Percentiles rank a stretch among this genome's conserved stretches.
Evolutionary conservation across 192 early-diverging fungal genomes (phyloP).

Genomic region (Backusella sp.): DNA sequence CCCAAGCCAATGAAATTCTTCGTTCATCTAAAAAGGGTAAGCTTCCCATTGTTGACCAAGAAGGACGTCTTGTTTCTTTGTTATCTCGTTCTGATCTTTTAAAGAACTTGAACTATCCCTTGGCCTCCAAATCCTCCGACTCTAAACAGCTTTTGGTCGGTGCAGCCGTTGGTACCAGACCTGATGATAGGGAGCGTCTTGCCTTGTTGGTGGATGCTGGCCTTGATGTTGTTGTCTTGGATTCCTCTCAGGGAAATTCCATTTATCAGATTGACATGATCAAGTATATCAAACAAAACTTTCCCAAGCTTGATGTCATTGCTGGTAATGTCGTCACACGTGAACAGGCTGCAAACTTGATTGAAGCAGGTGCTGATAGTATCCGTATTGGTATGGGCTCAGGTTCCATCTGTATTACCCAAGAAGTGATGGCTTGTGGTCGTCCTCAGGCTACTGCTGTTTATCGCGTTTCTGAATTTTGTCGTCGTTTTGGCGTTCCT

Average conservation of each 20-base stretch:
- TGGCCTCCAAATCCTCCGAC: conserved; percentile 76
- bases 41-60: conserved; percentile 87
- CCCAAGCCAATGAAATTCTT: conserved; percentile 88
- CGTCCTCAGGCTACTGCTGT: conserved; percentile 97
- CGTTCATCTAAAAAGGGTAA: conserved; percentile 93
- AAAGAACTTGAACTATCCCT: conserved; percentile 94
- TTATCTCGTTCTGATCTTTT: conserved; percentile 94
- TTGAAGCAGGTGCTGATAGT: conserved; percentile 91
- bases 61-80: conserved; percentile 85
- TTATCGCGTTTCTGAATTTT: conserved; percentile 91
- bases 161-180: conserved; percentile 90
- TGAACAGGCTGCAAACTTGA: conserved; percentile 89
- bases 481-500: conserved; percentile 90
- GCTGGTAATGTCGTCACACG: conserved; percentile 97
- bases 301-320: conserved; percentile 84
- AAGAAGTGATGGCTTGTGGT: conserved; percentile 98
- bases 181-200: conserved; percentile 84
- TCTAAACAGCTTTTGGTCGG: conserved; percentile 92
- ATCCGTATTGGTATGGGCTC: conserved; percentile 90
- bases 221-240: conserved; percentile 90
- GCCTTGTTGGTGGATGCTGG: conserved; percentile 87
- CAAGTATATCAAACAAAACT: conserved; percentile 86
- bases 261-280: conserved; percentile 94
- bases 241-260: conserved; percentile 95
- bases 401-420: conserved; percentile 97